Base-by-base conservation (phyloP, 2,329 filamentous ascomycete genomes). In the Aspergillus novofumigatus region DNA sequence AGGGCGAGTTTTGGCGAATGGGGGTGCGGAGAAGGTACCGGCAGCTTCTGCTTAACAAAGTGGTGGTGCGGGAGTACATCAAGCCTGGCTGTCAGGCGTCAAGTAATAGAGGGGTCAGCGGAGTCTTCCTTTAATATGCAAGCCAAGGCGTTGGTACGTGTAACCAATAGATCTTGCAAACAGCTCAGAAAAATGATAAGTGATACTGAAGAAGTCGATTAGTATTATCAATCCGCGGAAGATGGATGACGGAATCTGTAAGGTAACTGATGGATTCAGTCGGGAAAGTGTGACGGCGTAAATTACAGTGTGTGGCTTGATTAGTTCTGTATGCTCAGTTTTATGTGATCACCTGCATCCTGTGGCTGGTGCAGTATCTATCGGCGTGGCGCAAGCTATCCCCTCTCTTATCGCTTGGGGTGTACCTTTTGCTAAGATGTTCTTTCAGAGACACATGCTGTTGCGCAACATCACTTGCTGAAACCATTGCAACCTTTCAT, bases 41-140 rank as follows among this genome's bases (percentile, higher is more conserved):
- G 64, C 67, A 73, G 68, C 69, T 71, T 72, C 73, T 72, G 67
- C 71, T 73, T 65, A 74, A 57, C 52, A 71, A 59, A 50, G 69
- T 67, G 53, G 65, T 65, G 54, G 67, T 62, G 68, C 72, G 72
- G 66, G 65, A 69, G 69, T 73, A 75, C 72, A 75, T 75, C 57
- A 72, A 72, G 69, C 56, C 61, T 51, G 57, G 53, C 55, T 48
- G 32, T 29, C 47, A 42, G 32, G 50, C 10, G 45, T 23, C 21
- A 35, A 51, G 28, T 45, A 21, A 32, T 10, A 51, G 52, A 49
- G 51, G 49, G 44, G 45, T 29, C 49, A 42, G 20, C 41, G 10
- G 25, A 21, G 38, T 29, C 6, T 47, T 47, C 11, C 14, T 11
- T 26, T 14, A 14, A 20, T 14, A 7, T 14, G 21, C n/a, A 10